These are phyloP conservation scores for Batrachochytrium dendrobatidis DNA, from an alignment of 371 early-diverging fungal species.

Conservation along the genomic window DNA sequence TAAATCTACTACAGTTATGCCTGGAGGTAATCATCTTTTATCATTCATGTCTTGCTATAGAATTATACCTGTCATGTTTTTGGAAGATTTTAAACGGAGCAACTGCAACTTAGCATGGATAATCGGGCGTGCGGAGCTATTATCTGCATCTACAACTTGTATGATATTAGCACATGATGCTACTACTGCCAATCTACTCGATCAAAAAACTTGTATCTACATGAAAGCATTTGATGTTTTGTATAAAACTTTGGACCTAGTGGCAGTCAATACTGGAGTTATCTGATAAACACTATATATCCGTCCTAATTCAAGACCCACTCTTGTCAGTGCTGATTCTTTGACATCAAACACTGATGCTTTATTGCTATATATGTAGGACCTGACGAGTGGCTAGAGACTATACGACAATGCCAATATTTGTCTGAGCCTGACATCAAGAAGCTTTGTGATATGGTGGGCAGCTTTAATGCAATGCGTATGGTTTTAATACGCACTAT, in stretches of 20 bases:
- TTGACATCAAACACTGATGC: too few relatives aligned
- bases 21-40: too few relatives aligned
- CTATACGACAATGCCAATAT: constrained; percentile 82
- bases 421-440: constrained; percentile 89
- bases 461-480: constrained; percentile 3
- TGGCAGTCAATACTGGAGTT: background rate
- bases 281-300: background rate
- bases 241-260: background rate
- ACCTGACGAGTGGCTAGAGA: constrained; percentile 88
- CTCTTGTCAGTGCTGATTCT: background rate
- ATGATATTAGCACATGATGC: background rate
- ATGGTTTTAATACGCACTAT: too few relatives aligned
- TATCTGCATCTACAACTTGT: background rate
- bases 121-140: too few relatives aligned
- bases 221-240: background rate
- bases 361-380: too few relatives aligned
- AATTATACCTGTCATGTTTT: too few relatives aligned
- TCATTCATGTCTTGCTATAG: too few relatives aligned
- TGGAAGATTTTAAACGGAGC: too few relatives aligned
- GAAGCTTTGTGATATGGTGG: constrained; percentile 91
- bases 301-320: background rate
- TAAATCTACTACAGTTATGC: too few relatives aligned
- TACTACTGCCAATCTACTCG: background rate
- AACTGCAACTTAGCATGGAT: background rate
- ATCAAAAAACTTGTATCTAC: background rate